phyloP scores from a whole-genome alignment of 192 early-diverging fungal species.

The Backusella sp. region DNA sequence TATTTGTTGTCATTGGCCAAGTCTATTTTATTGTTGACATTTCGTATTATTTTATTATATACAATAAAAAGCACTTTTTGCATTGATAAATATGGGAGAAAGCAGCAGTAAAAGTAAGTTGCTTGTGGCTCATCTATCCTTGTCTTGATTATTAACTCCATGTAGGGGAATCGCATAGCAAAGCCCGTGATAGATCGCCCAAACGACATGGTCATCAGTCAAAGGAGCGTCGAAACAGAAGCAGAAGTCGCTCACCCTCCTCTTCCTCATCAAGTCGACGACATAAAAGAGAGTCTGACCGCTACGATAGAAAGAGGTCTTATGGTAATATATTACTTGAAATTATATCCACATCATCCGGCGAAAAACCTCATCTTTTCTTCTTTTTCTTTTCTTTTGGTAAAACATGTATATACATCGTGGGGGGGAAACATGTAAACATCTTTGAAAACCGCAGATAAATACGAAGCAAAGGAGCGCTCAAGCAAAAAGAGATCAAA shows the following conservation, averaged over 20 bases:
- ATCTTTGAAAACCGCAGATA: not conserved
- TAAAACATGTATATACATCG: not conserved
- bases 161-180: not conserved
- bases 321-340: not conserved
- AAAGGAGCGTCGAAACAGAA: not conserved
- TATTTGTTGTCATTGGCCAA: not conserved
- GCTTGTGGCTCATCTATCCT: not conserved
- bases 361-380: not conserved
- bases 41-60: too few species aligned
- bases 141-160: not conserved
- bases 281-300: not conserved
- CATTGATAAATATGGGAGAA: not conserved
- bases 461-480: not conserved
- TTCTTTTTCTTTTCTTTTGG: not conserved
- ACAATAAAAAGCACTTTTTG: not conserved
- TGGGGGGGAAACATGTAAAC: not conserved
- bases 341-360: not conserved
- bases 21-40: not conserved
- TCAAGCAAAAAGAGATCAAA: not conserved
- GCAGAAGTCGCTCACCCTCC: not conserved
- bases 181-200: not conserved
- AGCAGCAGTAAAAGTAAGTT: not conserved
- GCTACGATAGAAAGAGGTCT: constrained; percentile 1
- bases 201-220: not conserved
- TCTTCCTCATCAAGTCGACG: not conserved